phyloP scores from a whole-genome alignment of 2,329 filamentous ascomycete genomes.

The Eurotiales sp. region DNA sequence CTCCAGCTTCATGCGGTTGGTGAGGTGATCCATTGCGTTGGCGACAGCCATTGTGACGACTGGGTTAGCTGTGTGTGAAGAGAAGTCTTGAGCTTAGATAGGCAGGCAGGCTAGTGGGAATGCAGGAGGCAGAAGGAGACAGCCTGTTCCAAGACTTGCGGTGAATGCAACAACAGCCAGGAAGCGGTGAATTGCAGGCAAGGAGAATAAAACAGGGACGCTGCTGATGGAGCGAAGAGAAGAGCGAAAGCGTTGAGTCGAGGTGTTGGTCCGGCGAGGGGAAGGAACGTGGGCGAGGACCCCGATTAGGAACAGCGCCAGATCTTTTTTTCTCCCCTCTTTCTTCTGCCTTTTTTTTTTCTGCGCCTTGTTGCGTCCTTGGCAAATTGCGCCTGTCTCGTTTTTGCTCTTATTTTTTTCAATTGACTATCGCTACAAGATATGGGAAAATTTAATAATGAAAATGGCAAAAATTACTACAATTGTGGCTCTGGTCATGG shows the following conservation, averaged over 20 bases:
- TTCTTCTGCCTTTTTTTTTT: not conserved
- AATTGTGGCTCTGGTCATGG: not conserved
- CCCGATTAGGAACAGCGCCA: slow-evolving; percentile 14
- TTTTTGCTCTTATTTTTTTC: too few relatives aligned
- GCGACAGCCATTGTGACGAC: slow-evolving; percentile 13
- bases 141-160: not conserved
- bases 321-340: not conserved
- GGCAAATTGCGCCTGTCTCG: too few relatives aligned
- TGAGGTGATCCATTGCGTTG: slow-evolving; percentile 75
- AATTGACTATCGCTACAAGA: too few relatives aligned
- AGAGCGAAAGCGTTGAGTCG: not conserved
- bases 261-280: slow-evolving; percentile 19
- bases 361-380: too few relatives aligned
- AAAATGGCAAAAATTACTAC: not conserved
- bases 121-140: not conserved
- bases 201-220: not conserved
- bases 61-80: too few relatives aligned
- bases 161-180: not conserved
- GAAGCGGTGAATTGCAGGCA: not conserved
- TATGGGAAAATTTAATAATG: not conserved
- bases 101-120: not conserved
- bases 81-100: not conserved
- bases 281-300: slow-evolving; percentile 21
- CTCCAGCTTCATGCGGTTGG: slow-evolving; percentile 67
- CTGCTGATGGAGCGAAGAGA: not conserved